A percentile compares a stretch with the other conserved stretches of the same genome.
Conservation (phyloP, 768 basidiomycete species). For the Kondoa malvinella region DNA sequence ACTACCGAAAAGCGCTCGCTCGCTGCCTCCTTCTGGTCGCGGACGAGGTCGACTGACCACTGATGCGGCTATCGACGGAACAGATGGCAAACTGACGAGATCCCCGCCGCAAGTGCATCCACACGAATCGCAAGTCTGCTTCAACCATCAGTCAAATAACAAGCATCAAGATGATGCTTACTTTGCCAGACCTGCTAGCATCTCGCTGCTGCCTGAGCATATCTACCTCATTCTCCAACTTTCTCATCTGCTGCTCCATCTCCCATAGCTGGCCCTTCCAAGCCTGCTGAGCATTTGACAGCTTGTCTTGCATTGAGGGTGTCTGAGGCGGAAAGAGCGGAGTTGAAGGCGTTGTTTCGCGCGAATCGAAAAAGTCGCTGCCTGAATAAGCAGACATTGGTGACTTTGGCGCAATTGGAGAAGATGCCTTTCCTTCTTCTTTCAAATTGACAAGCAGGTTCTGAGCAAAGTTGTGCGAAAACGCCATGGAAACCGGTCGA, state of each 20-base stretch:
- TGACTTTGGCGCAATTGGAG: neutral
- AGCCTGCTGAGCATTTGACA: neutral
- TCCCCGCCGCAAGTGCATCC: neutral
- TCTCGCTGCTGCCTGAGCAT: neutral
- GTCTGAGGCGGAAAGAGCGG: neutral
- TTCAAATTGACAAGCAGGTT: neutral
- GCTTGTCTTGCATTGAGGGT: neutral
- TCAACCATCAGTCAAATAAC: neutral
- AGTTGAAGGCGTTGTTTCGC: neutral
- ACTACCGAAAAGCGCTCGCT: neutral
- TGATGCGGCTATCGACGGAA: too few relatives aligned
- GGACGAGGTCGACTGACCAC: neutral
- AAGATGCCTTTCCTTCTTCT: neutral
- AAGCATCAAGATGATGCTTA: neutral
- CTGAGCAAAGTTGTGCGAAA: conserved; percentile 4
- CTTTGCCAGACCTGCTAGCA: neutral
- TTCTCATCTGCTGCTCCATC: conserved; percentile 7
- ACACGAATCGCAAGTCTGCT: neutral
- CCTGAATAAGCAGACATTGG: neutral
- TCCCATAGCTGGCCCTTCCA: neutral
- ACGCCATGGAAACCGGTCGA: conserved; percentile 6
- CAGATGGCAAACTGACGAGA: too few relatives aligned
- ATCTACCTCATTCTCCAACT: neutral
- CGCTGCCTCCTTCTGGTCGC: neutral
- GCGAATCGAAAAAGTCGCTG: neutral